phyloP scores from a whole-genome alignment of 1,284 basidiomycete species.

The Grifola frondosa region DNA sequence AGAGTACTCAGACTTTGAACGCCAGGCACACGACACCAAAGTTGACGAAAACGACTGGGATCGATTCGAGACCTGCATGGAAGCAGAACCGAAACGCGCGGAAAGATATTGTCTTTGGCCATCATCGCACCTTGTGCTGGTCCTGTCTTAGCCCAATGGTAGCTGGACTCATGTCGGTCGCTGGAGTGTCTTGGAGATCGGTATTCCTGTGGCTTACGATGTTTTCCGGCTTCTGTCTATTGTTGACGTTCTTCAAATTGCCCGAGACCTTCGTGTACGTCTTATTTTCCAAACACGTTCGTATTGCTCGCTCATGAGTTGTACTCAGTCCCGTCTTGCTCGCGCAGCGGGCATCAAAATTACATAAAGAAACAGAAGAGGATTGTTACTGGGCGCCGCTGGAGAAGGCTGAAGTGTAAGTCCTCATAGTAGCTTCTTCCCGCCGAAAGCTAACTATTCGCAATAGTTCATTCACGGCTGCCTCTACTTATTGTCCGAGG shows the following conservation, averaged over 20 bases:
- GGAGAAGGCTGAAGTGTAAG: slow-evolving; percentile 35
- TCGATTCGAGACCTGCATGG: no score
- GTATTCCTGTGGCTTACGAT: slow-evolving; percentile 74
- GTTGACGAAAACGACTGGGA: no score
- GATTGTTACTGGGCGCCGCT: slow-evolving; percentile 48
- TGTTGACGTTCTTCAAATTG: slow-evolving; percentile 63
- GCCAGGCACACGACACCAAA: no score
- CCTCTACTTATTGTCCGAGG: slow-evolving; percentile 41
- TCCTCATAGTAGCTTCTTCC: no score
- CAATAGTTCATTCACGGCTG: slow-evolving; percentile 43
- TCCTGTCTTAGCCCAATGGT: slow-evolving; percentile 67
- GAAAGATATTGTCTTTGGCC: slow-evolving; percentile 35
- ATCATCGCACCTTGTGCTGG: slow-evolving; percentile 73
- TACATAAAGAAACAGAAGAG: slow-evolving; percentile 52
- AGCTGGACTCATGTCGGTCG: slow-evolving; percentile 52
- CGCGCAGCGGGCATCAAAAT: slow-evolving; percentile 30
- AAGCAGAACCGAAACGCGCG: slow-evolving; percentile 36
- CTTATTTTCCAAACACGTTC: not conserved
- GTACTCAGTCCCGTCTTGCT: slow-evolving; percentile 46
- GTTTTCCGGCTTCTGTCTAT: slow-evolving; percentile 53
- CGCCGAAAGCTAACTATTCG: not conserved
- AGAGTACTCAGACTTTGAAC: no score
- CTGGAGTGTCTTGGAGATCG: slow-evolving; percentile 66
- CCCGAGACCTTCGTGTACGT: slow-evolving; percentile 70
- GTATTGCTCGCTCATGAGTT: slow-evolving; percentile 4